Conservation (phyloP, 73 alveolate genomes). For the Stentor coeruleus region DNA sequence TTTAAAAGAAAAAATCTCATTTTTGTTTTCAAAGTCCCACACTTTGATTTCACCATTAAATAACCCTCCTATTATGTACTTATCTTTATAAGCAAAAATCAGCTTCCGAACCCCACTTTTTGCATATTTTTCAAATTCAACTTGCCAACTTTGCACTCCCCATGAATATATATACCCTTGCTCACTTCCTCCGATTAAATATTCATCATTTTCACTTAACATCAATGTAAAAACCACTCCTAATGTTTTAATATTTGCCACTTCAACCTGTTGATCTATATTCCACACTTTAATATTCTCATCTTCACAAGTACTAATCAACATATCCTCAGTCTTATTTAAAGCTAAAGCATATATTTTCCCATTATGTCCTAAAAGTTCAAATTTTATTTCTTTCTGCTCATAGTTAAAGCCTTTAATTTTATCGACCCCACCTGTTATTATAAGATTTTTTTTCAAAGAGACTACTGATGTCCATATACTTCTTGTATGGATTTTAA, state of each 20-base stretch:
- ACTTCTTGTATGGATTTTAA: background rate
- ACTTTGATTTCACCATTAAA: background rate
- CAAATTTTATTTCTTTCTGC: background rate
- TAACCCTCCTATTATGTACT: too few species aligned
- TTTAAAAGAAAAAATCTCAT: background rate
- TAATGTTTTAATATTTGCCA: background rate
- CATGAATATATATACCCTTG: too few species aligned
- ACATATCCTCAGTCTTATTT: background rate
- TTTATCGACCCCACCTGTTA: background rate
- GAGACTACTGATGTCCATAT: background rate
- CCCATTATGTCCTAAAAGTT: background rate
- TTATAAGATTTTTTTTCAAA: background rate
- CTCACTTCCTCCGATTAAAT: background rate
- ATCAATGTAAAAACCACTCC: background rate
- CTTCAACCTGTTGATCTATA: background rate
- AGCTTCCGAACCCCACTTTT: too few species aligned
- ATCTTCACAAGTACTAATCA: background rate
- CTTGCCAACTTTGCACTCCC: too few species aligned
- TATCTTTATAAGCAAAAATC: too few species aligned
- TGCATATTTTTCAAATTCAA: too few species aligned
- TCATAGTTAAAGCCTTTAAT: background rate
- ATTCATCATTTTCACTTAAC: background rate
- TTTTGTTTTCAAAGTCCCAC: background rate
- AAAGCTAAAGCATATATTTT: background rate
- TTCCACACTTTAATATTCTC: background rate